phyloP scores from a whole-genome alignment of 768 basidiomycete genomes.

The Amanita brunnescens region DNA sequence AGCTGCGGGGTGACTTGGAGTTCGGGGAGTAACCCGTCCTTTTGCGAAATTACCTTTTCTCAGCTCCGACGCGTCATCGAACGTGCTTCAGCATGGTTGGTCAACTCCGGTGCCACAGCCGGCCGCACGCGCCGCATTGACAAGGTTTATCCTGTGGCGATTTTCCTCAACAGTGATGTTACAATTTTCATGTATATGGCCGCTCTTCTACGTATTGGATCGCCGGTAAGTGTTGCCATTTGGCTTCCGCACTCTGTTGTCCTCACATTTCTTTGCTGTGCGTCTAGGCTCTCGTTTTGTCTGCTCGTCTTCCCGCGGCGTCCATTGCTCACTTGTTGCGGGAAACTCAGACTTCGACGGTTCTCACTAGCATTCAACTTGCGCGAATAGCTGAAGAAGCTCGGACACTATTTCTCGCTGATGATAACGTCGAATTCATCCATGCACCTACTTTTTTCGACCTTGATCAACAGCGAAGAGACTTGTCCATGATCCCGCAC shows the following conservation, averaged over 20 bases:
- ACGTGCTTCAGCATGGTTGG: conserved; percentile 26
- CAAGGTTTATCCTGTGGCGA: conserved; percentile 24
- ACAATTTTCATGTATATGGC: conserved; percentile 28
- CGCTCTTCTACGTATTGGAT: conserved; percentile 27
- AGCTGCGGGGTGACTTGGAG: background rate
- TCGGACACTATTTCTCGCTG: conserved; percentile 9
- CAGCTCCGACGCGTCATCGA: conserved; percentile 25
- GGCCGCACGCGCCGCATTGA: conserved; percentile 17
- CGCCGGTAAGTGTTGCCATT: conserved; percentile 21
- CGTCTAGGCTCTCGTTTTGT: conserved; percentile 25
- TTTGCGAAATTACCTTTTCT: conserved; percentile 25
- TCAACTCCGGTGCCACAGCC: conserved; percentile 18
- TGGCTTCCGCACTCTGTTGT: background rate
- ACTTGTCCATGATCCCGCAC: conserved; percentile 15
- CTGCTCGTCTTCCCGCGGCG: conserved; percentile 26
- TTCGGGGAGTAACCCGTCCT: conserved; percentile 11
- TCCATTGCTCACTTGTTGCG: conserved; percentile 27
- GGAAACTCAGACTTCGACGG: conserved; percentile 20
- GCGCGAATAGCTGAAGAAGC: conserved; percentile 23
- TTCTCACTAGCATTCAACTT: conserved; percentile 24
- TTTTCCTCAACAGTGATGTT: conserved; percentile 29
- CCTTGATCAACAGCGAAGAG: conserved; percentile 9
- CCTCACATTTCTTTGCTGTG: background rate
- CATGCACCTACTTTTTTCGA: conserved; percentile 21
- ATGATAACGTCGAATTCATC: conserved; percentile 10